Base-by-base conservation (phyloP, 257 asterid species). In the Anisodus acutangulus region DNA sequence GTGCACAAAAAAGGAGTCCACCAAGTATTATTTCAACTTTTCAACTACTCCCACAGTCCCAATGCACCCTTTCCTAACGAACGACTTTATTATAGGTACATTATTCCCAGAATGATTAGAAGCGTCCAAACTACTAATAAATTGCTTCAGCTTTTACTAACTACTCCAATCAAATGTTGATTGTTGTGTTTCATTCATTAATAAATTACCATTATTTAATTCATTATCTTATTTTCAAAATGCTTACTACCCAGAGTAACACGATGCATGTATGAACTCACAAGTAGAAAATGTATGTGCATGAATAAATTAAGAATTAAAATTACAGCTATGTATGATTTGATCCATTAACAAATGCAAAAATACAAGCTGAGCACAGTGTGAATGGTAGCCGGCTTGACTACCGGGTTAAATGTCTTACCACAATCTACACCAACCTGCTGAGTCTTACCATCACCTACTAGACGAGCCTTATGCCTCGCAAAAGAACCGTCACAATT, bases 51-150 rank as follows among this genome's bases (percentile, higher is more conserved):
- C 83, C 57, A 80, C n/a, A 47, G 80, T 74, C 80, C 1, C 80
- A 49, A 49, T 49, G 55, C 72, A 80, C 74, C 39, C 17, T 79
- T 79, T 79, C 49, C 31, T 59, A 76, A 76, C 62, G n/a, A 63
- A 22, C 17, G 5, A 35, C 47, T 66, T 67, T 35, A 67, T 67
- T 6, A 68, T 68, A 37, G 13, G 78, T 47, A 69, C 31, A 69
- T 80, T 80, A 80, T 80, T 80, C 83, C 43, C 72, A 80, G 45
- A 41, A 60, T 80, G 83, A 80, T 80, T 80, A 80, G 83, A 80
- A 80, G 22, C 7, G 57, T 60, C 83, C 83, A 80, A 80, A 41
- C 72, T 31, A 31, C 35, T 80, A 71, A 71, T 41, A 9, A 41
- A 15, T 37, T 70, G 9, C 5, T 70, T 70, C 53, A 41, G 55